Evolutionary conservation across 768 basidiomycete genomes (phyloP).

Genomic region (Fomitopsis serialis): DNA sequence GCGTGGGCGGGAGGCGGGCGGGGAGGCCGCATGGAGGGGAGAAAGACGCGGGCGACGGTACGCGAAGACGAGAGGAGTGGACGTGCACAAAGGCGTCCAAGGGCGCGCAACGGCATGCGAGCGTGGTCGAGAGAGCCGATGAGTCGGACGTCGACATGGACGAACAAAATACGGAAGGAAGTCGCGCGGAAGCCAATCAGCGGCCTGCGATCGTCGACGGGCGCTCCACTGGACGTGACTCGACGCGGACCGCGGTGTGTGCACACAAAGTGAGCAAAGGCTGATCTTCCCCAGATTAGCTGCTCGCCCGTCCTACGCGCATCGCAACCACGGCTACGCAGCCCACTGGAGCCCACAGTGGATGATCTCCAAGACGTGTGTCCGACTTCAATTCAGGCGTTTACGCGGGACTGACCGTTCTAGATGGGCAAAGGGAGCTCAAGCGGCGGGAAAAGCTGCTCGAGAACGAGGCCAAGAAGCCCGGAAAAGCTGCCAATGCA

Average conservation of each 20-base stretch:
- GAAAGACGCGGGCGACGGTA: too few relatives aligned
- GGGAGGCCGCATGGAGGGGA: too few relatives aligned
- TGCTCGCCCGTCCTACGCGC: slow-evolving; percentile 3
- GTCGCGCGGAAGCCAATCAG: too few relatives aligned
- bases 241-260: background rate
- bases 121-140: too few relatives aligned
- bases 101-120: too few relatives aligned
- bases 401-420: slow-evolving; percentile 25
- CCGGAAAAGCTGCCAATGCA: slow-evolving; percentile 58
- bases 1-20: too few relatives aligned
- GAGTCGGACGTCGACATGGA: too few relatives aligned
- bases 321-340: slow-evolving; percentile 34
- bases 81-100: too few relatives aligned
- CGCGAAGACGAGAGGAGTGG: too few relatives aligned
- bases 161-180: too few relatives aligned
- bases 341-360: slow-evolving; percentile 44
- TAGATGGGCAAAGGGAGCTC: slow-evolving; percentile 60
- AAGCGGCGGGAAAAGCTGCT: slow-evolving; percentile 91
- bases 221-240: slow-evolving; percentile 6
- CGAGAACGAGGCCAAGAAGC: slow-evolving; percentile 67
- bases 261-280: slow-evolving; percentile 17
- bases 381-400: slow-evolving; percentile 17
- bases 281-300: slow-evolving; percentile 18
- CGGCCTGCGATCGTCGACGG: too few relatives aligned
- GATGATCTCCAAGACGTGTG: slow-evolving; percentile 93